phyloP scores from a whole-genome alignment of 2,329 filamentous ascomycete species.

The Xylaria sp. region DNA sequence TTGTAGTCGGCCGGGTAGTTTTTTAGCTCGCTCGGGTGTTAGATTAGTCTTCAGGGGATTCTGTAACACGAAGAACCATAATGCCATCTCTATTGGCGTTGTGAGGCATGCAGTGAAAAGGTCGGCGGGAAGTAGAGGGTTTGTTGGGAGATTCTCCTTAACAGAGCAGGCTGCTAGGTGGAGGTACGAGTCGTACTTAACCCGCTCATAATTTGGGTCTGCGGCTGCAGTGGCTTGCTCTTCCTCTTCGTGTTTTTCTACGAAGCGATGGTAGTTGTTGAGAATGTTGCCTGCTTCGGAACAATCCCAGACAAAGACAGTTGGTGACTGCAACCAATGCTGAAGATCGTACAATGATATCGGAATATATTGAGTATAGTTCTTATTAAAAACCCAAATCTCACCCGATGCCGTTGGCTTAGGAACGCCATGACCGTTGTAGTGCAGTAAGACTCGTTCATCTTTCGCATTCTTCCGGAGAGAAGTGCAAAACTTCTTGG shows the following conservation, averaged over 20 bases:
- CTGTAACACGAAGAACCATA: slow-evolving; percentile 95
- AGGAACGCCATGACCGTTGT: slow-evolving; percentile 97
- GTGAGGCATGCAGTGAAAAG: slow-evolving; percentile 96
- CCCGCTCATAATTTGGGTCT: slow-evolving; percentile 86
- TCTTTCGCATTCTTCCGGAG: slow-evolving; percentile 93
- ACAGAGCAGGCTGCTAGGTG: slow-evolving; percentile 91
- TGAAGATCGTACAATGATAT: slow-evolving; percentile 95
- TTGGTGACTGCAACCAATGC: slow-evolving; percentile 94
- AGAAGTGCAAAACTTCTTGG: slow-evolving; percentile 94
- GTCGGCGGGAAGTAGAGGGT: slow-evolving; percentile 91
- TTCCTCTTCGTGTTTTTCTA: slow-evolving; percentile 93
- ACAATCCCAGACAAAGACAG: slow-evolving; percentile 97
- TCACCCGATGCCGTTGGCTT: slow-evolving; percentile 95
- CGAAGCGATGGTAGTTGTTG: slow-evolving; percentile 91
- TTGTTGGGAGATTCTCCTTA: slow-evolving; percentile 93
- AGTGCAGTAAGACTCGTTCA: slow-evolving; percentile 95
- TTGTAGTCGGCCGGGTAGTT: slow-evolving; percentile 89
- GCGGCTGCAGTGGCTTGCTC: slow-evolving; percentile 79
- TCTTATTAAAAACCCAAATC: slow-evolving; percentile 99
- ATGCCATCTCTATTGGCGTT: slow-evolving; percentile 95
- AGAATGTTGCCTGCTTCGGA: slow-evolving; percentile 97
- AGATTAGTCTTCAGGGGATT: slow-evolving; percentile 79
- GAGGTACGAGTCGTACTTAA: slow-evolving; percentile 76
- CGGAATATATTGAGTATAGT: slow-evolving; percentile 98
- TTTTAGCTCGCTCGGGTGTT: slow-evolving; percentile 83